phyloP scores from a whole-genome alignment of 345 rosid genomes.

The Murraya koenigii region DNA sequence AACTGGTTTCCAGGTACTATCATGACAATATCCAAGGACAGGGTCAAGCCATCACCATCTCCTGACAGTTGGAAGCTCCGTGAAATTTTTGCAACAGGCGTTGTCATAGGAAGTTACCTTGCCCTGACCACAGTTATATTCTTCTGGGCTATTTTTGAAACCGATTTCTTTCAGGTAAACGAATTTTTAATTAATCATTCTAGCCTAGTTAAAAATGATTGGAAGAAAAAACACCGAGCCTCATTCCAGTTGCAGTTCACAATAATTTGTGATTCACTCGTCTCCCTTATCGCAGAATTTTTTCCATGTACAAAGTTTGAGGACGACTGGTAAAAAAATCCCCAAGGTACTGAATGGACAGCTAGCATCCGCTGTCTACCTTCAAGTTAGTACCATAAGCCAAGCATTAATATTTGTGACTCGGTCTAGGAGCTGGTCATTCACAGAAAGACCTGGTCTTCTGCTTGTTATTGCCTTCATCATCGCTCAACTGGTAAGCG shows the following conservation, averaged over 20 bases:
- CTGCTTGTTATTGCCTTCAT: constrained; percentile 75
- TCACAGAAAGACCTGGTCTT: constrained; percentile 53
- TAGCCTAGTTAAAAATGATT: neutral
- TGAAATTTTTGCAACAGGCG: constrained; percentile 86
- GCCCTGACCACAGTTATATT: constrained; percentile 71
- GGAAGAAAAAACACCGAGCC: neutral
- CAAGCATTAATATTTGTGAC: constrained; percentile 88
- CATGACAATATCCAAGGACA: constrained; percentile 92
- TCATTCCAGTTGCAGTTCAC: neutral
- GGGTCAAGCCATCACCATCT: constrained; percentile 81
- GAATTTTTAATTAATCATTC: neutral
- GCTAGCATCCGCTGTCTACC: constrained; percentile 62
- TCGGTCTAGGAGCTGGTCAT: constrained; percentile 67
- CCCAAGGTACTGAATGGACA: constrained; percentile 26
- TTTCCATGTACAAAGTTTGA: constrained; percentile 37
- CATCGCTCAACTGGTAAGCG: constrained; percentile 54
- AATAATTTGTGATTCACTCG: neutral
- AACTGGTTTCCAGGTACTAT: constrained; percentile 52
- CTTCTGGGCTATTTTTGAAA: constrained; percentile 61
- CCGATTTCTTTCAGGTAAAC: constrained; percentile 62
- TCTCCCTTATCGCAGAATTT: constrained; percentile 33
- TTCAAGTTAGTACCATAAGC: constrained; percentile 78
- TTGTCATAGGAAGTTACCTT: constrained; percentile 70
- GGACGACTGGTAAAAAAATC: constrained; percentile 20
- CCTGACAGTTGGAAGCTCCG: constrained; percentile 93